Conservation (phyloP, 495 filamentous ascomycete genomes). For the Terfezia boudieri region DNA sequence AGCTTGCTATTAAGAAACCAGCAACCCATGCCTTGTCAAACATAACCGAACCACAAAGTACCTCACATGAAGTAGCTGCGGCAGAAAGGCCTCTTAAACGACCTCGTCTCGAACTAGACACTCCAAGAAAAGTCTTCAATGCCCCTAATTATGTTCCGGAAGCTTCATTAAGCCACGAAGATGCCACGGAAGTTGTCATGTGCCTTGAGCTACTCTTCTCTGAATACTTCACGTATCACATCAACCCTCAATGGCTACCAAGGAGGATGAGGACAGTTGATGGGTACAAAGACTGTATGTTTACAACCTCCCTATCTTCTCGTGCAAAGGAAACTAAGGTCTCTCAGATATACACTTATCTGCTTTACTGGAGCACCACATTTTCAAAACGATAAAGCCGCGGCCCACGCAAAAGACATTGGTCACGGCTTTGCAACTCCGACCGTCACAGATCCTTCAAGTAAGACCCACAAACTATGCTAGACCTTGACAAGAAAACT, state of each 20-base stretch:
- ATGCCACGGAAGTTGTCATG: slow-evolving; percentile 14
- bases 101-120: no score
- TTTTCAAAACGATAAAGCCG: slow-evolving; percentile 18
- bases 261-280: slow-evolving; percentile 15
- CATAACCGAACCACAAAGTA: no score
- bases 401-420: slow-evolving; percentile 16
- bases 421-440: slow-evolving; percentile 12
- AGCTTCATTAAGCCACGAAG: no score
- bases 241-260: slow-evolving; percentile 16
- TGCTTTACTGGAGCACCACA: slow-evolving; percentile 17
- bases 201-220: slow-evolving; percentile 21
- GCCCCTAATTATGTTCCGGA: no score
- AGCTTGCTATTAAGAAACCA: background rate
- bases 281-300: slow-evolving; percentile 19
- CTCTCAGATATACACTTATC: slow-evolving; percentile 22
- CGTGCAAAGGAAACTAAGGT: background rate
- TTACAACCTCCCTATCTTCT: background rate
- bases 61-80: no score
- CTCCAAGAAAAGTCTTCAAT: no score
- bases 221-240: slow-evolving; percentile 16
- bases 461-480: background rate
- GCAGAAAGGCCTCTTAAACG: no score
- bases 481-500: background rate
- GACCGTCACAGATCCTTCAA: slow-evolving; percentile 7
- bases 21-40: no score